Conservation (phyloP, 1,284 basidiomycete species). For the Boletus mariae region DNA sequence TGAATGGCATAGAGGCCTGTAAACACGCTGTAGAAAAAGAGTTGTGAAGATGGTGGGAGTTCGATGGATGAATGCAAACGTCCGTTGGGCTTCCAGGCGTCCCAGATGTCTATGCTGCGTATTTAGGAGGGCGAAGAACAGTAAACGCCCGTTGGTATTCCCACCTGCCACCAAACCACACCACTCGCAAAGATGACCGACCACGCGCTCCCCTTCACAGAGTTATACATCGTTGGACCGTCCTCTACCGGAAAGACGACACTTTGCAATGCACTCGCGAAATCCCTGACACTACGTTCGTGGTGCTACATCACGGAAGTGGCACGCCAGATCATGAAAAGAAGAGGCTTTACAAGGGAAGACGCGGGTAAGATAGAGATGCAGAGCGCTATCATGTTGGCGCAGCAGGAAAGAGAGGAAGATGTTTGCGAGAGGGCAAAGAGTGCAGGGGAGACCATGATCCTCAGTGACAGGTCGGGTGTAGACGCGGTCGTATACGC, state of each 20-base stretch:
- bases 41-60: not conserved
- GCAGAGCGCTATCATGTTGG: constrained; percentile 57
- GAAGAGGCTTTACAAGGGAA: constrained; percentile 47
- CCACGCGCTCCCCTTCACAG: constrained; percentile 10
- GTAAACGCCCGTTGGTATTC: constrained; percentile 12
- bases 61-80: constrained; percentile 1
- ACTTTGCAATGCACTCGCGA: constrained; percentile 49
- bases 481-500: constrained; percentile 63
- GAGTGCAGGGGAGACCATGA: constrained; percentile 22
- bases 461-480: constrained; percentile 61
- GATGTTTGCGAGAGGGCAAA: constrained; percentile 22
- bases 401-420: constrained; percentile 47
- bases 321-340: constrained; percentile 54
- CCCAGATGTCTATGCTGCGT: constrained; percentile 4
- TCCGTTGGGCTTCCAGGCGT: constrained; percentile 1
- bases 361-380: constrained; percentile 50
- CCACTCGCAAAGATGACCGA: constrained; percentile 14
- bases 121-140: constrained; percentile 14
- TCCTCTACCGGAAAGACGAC: constrained; percentile 68
- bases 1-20: constrained; percentile 21
- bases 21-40: not conserved
- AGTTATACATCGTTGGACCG: constrained; percentile 52
- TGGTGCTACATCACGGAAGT: constrained; percentile 51
- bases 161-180: constrained; percentile 14
- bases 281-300: constrained; percentile 36